Evolutionary conservation across 2,329 filamentous ascomycete genomes (phyloP).

Genomic region (Aureobasidium sp.): DNA sequence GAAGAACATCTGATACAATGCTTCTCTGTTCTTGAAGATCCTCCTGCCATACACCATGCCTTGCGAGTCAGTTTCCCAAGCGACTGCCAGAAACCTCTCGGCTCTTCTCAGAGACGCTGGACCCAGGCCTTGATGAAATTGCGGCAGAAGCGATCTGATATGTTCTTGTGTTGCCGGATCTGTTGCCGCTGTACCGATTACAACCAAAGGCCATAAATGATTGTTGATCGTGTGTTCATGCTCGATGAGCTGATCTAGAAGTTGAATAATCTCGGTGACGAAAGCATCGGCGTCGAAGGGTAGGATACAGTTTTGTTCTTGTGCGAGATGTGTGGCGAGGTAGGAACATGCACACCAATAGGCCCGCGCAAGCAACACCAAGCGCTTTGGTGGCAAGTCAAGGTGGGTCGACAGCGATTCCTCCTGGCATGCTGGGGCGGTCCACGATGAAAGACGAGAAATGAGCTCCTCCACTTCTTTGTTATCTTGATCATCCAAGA

Average conservation of each 20-base stretch:
- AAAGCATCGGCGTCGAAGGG: background rate
- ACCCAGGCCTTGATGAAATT: background rate
- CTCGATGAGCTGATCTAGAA: background rate
- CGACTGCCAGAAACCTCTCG: background rate
- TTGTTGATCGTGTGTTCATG: background rate
- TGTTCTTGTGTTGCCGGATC: background rate
- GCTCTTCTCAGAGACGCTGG: background rate
- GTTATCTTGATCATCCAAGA: background rate
- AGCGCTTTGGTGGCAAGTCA: background rate
- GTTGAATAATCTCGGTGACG: background rate
- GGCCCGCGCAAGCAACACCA: background rate
- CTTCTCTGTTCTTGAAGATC: background rate
- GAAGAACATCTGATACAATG: slow-evolving; percentile 5
- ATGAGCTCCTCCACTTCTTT: background rate
- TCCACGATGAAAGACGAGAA: background rate
- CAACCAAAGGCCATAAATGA: slow-evolving; percentile 4
- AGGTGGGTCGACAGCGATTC: background rate
- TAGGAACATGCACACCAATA: slow-evolving; percentile 13
- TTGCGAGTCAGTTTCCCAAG: background rate
- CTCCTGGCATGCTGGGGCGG: background rate
- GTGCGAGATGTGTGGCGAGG: background rate
- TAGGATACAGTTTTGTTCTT: background rate
- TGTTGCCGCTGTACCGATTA: slow-evolving; percentile 3
- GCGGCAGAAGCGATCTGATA: background rate
- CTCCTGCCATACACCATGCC: background rate